These are phyloP conservation scores for Fusarium oxysporum DNA, from an alignment of 2,329 filamentous ascomycete species.

Conservation along the genomic window DNA sequence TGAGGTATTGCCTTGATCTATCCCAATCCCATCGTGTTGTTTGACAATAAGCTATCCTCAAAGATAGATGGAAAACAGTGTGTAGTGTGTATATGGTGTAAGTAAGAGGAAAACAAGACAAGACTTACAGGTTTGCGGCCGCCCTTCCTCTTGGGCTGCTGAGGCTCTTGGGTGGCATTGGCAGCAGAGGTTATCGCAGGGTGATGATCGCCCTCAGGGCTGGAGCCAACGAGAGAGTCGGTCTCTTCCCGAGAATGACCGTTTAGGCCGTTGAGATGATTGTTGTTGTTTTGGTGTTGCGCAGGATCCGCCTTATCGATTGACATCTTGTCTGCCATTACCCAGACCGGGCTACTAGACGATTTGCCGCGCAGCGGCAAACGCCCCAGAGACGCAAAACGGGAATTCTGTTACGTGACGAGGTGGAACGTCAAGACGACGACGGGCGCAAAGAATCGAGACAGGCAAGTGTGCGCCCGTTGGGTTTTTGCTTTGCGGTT, in stretches of 20 bases:
- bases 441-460: constrained; percentile 46
- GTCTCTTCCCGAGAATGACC: constrained; percentile 64
- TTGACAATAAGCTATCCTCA: neutral
- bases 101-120: constrained; percentile 10
- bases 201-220: constrained; percentile 66
- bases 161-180: constrained; percentile 61
- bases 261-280: constrained; percentile 49
- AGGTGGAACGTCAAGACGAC: constrained; percentile 46
- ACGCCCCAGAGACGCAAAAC: constrained; percentile 52
- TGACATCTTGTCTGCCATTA: constrained; percentile 75
- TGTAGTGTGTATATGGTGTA: neutral
- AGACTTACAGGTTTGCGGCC: constrained; percentile 93
- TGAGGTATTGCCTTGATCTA: neutral
- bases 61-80: neutral
- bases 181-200: constrained; percentile 48
- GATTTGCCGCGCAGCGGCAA: constrained; percentile 53
- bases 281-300: constrained; percentile 50
- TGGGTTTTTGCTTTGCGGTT: constrained; percentile 53
- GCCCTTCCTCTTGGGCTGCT: constrained; percentile 92
- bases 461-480: constrained; percentile 50
- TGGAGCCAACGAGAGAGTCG: constrained; percentile 71
- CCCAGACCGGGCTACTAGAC: constrained; percentile 49
- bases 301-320: constrained; percentile 65
- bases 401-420: constrained; percentile 51
- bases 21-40: neutral